Percentiles rank a stretch among this genome's conserved stretches.
These are phyloP conservation scores for Rhizopogon parksii DNA, from an alignment of 1,284 basidiomycete species.

Conservation along the genomic window DNA sequence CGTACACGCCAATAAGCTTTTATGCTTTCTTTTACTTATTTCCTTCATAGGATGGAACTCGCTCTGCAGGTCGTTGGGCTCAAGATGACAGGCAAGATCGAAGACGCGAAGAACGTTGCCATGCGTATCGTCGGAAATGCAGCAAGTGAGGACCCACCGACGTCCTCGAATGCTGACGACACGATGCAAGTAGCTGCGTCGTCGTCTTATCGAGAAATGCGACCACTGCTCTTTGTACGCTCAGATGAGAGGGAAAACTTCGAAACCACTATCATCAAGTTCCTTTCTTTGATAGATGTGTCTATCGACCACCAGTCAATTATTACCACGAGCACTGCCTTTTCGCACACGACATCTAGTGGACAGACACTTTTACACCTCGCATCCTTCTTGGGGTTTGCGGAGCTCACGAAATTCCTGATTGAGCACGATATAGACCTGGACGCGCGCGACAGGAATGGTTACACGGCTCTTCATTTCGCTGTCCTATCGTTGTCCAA, in stretches of 20 bases:
- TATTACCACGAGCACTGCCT: constrained; percentile 36
- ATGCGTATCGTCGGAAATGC: constrained; percentile 72
- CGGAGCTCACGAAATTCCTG: constrained; percentile 66
- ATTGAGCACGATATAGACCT: constrained; percentile 70
- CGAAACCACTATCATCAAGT: constrained; percentile 72
- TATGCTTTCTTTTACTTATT: constrained; percentile 11
- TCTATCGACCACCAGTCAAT: constrained; percentile 37
- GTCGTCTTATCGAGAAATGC: constrained; percentile 41
- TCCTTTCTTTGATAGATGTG: constrained; percentile 69
- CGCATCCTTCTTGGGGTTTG: constrained; percentile 76
- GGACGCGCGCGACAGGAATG: constrained; percentile 84
- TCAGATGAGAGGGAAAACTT: constrained; percentile 55
- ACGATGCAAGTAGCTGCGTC: constrained; percentile 50
- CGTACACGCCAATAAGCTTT: constrained; percentile 29
- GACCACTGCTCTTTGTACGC: constrained; percentile 46
- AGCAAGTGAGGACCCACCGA: constrained; percentile 39
- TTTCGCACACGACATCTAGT: constrained; percentile 60
- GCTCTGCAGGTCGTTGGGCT: constrained; percentile 91
- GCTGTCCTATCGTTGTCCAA: constrained; percentile 67
- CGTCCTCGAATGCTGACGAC: constrained; percentile 28
- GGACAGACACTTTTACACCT: constrained; percentile 88
- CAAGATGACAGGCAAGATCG: constrained; percentile 94
- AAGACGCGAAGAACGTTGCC: constrained; percentile 88
- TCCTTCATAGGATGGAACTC: constrained; percentile 74
- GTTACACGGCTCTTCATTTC: constrained; percentile 87